phyloP scores from a whole-genome alignment of 441 rosid genomes.

The Populus hybrid region DNA sequence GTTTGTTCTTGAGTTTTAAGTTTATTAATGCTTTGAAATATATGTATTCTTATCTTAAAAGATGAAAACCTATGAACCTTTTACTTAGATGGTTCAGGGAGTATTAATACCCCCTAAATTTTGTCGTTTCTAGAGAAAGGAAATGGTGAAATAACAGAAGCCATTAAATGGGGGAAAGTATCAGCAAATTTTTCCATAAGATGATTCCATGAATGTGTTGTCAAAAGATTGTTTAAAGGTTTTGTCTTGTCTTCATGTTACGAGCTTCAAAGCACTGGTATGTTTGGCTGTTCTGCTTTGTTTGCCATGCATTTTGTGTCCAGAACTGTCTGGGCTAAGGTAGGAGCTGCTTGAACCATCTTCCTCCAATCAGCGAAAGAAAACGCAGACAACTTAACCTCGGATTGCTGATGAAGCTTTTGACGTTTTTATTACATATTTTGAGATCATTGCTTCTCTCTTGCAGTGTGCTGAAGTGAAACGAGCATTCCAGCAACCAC shows the following conservation, averaged over 20 bases:
- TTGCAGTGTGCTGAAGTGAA: slow-evolving; percentile 43
- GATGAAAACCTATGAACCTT: fast-evolving
- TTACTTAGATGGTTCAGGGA: no score
- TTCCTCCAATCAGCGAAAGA: neutral
- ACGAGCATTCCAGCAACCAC: neutral
- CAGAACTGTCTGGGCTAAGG: neutral
- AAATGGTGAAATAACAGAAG: no score
- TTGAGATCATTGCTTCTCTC: slow-evolving; percentile 7
- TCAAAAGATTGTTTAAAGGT: neutral
- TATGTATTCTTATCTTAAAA: no score
- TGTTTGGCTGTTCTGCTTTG: neutral
- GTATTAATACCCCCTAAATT: no score
- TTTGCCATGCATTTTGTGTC: neutral
- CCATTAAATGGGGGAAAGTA: neutral
- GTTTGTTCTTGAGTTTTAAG: no score
- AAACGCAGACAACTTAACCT: no score
- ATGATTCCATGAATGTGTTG: neutral
- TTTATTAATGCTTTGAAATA: fast-evolving
- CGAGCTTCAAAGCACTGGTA: neutral
- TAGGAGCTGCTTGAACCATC: neutral
- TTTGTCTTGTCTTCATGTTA: neutral
- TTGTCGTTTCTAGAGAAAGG: no score
- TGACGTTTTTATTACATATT: neutral
- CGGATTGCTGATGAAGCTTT: neutral
- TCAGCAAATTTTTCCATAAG: neutral